Conservation (phyloP, 2,329 filamentous ascomycete species). For the Graphilbum sp. region DNA sequence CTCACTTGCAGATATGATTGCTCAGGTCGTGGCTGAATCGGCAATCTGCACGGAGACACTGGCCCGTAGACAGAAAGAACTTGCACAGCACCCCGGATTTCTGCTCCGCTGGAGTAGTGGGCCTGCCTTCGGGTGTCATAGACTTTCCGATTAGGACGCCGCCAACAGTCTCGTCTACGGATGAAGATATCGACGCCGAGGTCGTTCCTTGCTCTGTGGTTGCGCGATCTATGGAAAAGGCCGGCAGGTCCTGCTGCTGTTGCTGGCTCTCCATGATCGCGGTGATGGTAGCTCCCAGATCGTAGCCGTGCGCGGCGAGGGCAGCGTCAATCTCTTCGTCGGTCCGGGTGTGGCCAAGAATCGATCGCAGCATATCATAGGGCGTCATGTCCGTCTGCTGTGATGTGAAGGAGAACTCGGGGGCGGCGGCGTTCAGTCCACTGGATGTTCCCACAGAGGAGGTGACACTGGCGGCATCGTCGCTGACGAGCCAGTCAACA, state of each 20-base stretch:
- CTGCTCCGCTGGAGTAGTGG: slow-evolving; percentile 58
- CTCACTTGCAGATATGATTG: slow-evolving; percentile 95
- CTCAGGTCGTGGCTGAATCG: slow-evolving; percentile 93
- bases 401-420: slow-evolving; percentile 49
- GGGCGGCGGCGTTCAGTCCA: slow-evolving; percentile 60
- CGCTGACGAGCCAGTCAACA: slow-evolving; percentile 93
- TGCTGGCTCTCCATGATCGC: slow-evolving; percentile 66
- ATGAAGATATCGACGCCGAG: slow-evolving; percentile 10
- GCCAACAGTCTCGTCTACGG: slow-evolving; percentile 31
- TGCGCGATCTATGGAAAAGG: slow-evolving; percentile 15
- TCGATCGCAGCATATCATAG: slow-evolving; percentile 93
- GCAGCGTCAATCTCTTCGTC: slow-evolving; percentile 94
- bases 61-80: slow-evolving; percentile 90
- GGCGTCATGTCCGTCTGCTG: slow-evolving; percentile 86
- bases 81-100: slow-evolving; percentile 89
- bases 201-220: slow-evolving; percentile 12
- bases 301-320: slow-evolving; percentile 76
- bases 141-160: slow-evolving; percentile 78
- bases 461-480: slow-evolving; percentile 64
- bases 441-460: slow-evolving; percentile 54
- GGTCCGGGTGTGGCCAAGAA: slow-evolving; percentile 72
- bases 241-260: slow-evolving; percentile 9
- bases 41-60: slow-evolving; percentile 88
- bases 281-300: slow-evolving; percentile 80
- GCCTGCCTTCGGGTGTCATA: slow-evolving; percentile 58